Base-by-base conservation (phyloP, 73 alveolate genomes). In the Tetrahymena borealis region DNA sequence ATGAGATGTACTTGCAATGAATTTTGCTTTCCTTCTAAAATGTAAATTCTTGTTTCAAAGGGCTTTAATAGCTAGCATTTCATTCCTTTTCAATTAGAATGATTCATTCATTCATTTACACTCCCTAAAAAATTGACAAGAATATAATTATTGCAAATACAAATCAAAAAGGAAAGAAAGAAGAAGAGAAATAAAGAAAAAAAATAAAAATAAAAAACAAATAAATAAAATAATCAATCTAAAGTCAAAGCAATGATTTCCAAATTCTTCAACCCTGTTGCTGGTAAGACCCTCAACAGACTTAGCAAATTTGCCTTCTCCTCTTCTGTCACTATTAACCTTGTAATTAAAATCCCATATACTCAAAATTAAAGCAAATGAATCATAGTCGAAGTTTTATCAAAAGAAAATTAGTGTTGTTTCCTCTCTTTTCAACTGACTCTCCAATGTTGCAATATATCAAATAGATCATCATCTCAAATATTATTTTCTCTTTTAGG, bases 241-340 rank as follows among this genome's bases (percentile, higher is more conserved):
- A 60, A 60, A 60, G 85, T 35, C 28, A 60, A 60, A 60, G 37
- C 28, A 60, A 60, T 60, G 85, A 60, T 60, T 15, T 60, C 85
- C 28, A 60, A 60, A 35, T 60, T 60, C 85, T 60, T 60, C 37
- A 15, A 11, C 28, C 85, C 85, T 60, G 85, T 60, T 60, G 85
- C 85, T 60, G 85, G 85, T 60, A 60, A 60, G 85, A 60, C 85
- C 85, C 28, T 60, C 85, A 60, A 20, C 85, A 60, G 85, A 60
- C 85, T 60, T 60, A 60, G 28, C 85, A 60, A 60, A 35, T 60
- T 15, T 60, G 85, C 85, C 85, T 60, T 60, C 35, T 60, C n/a
- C n/a, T n/a, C 85, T 60, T 60, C 85, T 24, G 35, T 60, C 85
- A 60, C 85, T 60, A n/a, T 60, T 16, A 60, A 60, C 85, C 85